Percentiles rank a stretch among this genome's conserved stretches.
These are phyloP conservation scores for Chaetomium cochliodes DNA, from an alignment of 495 filamentous ascomycete genomes.

Conservation along the genomic window DNA sequence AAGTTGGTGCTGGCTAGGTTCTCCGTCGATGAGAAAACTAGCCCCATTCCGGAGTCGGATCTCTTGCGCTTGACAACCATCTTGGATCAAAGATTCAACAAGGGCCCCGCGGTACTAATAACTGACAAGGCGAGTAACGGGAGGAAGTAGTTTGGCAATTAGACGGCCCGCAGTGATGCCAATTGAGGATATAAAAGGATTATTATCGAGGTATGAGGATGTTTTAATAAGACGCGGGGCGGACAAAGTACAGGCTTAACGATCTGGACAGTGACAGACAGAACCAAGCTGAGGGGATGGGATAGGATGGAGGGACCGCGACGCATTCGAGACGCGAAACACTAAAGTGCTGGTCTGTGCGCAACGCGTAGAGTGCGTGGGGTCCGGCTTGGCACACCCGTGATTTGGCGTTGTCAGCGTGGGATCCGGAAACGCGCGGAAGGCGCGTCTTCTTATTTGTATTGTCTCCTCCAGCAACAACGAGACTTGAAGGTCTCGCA, in stretches of 20 bases:
- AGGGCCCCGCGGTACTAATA: neutral
- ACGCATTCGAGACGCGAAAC: conserved; percentile 12
- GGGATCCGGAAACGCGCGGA: conserved; percentile 18
- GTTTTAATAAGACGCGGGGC: too few relatives aligned
- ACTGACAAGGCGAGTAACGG: neutral
- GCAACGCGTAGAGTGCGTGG: conserved; percentile 2
- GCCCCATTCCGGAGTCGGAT: conserved; percentile 48
- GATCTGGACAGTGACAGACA: too few relatives aligned
- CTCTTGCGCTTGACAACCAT: conserved; percentile 54
- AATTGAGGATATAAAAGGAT: neutral
- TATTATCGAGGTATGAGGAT: too few relatives aligned
- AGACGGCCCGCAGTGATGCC: neutral
- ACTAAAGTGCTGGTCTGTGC: conserved; percentile 22
- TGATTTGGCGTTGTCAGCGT: conserved; percentile 28
- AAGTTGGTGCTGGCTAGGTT: conserved; percentile 30
- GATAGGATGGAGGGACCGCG: neutral
- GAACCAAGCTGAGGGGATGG: neutral
- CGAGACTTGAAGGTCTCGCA: neutral
- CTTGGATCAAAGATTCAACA: conserved; percentile 18
- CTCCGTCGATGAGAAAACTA: conserved; percentile 40
- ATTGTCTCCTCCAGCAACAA: neutral
- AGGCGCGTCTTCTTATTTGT: neutral
- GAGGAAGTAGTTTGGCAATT: neutral
- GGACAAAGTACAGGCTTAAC: too few relatives aligned
- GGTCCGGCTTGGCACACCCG: conserved; percentile 16